phyloP scores from a whole-genome alignment of 371 early-diverging fungal species.

The Nosema muscidifuracis region DNA sequence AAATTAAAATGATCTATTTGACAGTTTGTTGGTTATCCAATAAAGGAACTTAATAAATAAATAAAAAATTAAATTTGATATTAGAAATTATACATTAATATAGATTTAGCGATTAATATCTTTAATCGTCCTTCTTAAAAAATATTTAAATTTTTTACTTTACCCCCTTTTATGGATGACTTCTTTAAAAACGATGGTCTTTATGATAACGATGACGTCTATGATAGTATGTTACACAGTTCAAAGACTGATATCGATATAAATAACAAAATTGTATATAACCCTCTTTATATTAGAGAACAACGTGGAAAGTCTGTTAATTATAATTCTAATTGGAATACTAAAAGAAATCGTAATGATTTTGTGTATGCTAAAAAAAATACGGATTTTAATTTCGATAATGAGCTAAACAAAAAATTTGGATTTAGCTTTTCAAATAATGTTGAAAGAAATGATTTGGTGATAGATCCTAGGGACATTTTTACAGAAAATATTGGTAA shows the following conservation, averaged over 20 bases:
- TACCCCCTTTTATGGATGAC: neutral
- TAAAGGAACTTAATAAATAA: no score
- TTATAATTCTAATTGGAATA: neutral
- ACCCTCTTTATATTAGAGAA: no score
- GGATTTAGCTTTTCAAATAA: neutral
- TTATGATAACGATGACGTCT: neutral
- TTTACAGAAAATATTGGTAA: conserved; percentile 1
- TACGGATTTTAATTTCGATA: neutral
- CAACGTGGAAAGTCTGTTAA: no score
- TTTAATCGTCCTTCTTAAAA: no score
- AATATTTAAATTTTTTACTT: no score
- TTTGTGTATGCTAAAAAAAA: neutral
- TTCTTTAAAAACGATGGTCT: neutral
- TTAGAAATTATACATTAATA: no score
- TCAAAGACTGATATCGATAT: no score
- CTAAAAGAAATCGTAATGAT: neutral
- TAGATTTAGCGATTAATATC: no score
- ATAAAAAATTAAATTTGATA: no score
- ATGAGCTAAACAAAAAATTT: neutral
- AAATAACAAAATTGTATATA: no score
- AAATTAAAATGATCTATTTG: no score
- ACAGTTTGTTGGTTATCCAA: no score
- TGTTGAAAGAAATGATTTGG: neutral
- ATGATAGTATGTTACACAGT: neutral
- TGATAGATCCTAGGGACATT: neutral